Percentiles rank a stretch among this genome's conserved stretches.
Evolutionary conservation across 106 monocot genomes (phyloP).

Genomic region (Hemerocallis citrina): DNA sequence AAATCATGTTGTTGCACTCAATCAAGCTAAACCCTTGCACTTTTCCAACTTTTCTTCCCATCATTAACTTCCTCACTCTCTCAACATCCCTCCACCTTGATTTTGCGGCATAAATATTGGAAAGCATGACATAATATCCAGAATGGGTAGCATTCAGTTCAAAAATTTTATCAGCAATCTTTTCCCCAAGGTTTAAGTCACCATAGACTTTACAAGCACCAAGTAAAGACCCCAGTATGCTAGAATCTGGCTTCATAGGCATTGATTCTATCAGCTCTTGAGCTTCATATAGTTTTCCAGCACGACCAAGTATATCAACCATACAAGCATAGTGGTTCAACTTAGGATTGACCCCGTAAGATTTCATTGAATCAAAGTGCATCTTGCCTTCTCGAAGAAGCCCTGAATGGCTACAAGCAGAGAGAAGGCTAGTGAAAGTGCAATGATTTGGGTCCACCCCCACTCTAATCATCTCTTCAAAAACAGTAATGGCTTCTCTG

Average conservation of each 20-base stretch:
- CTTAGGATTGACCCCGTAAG: constrained; percentile 23
- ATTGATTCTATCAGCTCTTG: constrained; percentile 32
- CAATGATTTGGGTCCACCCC: constrained; percentile 35
- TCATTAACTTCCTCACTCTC: constrained; percentile 46
- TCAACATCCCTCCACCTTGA: constrained; percentile 65
- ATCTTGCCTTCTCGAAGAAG: constrained; percentile 33
- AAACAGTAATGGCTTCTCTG: constrained; percentile 30
- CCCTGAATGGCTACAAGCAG: constrained; percentile 59
- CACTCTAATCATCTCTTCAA: constrained; percentile 34
- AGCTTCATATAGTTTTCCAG: constrained; percentile 52
- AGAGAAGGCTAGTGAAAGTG: constrained; percentile 50
- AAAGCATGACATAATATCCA: constrained; percentile 64
- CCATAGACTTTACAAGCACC: constrained; percentile 47
- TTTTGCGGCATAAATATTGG: constrained; percentile 64
- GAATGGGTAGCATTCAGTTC: constrained; percentile 24
- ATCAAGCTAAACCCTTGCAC: constrained; percentile 49
- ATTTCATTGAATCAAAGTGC: constrained; percentile 36
- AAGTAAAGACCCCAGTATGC: constrained; percentile 52
- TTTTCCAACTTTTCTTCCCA: constrained; percentile 31
- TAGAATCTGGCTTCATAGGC: constrained; percentile 42
- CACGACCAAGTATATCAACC: constrained; percentile 62
- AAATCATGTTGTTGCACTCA: constrained; percentile 32
- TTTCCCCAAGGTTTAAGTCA: constrained; percentile 41
- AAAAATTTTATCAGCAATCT: constrained; percentile 36
- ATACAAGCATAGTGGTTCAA: constrained; percentile 52